Conservation (phyloP, 345 rosid genomes). For the Brassica napus region Da-Ae NC_063451.1:31433001-31433500, state of each 20-base stretch:
- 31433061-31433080: too few relatives aligned
- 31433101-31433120: background rate
- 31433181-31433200: background rate
- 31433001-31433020: too few relatives aligned
- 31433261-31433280: background rate
- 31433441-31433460: background rate
- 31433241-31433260: background rate
- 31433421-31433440: background rate
- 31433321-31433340: background rate
- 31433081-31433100: too few relatives aligned
- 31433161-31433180: background rate
- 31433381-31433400: background rate
- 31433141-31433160: background rate
- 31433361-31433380: background rate
- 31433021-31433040: too few relatives aligned
- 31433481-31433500: too few relatives aligned
- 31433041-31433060: too few relatives aligned
- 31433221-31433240: background rate
- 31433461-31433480: too few relatives aligned
- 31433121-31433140: background rate
- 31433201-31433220: background rate
- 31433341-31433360: background rate
- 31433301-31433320: background rate
- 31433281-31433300: background rate
- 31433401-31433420: background rate